phyloP scores from a whole-genome alignment of 495 filamentous ascomycete genomes.

The Astrothelium subdiscretum region DNA sequence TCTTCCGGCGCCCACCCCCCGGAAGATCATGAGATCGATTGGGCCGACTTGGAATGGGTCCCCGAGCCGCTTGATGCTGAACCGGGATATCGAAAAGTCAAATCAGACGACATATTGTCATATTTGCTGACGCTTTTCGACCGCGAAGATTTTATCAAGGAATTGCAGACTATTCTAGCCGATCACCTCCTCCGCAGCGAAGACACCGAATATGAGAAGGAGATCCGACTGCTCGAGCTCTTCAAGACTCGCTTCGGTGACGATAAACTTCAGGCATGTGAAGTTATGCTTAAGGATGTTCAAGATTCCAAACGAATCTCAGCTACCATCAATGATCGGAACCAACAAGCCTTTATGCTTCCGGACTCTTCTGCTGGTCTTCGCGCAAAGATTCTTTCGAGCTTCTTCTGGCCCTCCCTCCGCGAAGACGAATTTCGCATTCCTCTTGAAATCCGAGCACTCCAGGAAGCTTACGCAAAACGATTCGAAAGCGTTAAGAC shows the following conservation, averaged over 20 bases:
- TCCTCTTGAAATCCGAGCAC: constrained; percentile 47
- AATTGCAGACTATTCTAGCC: constrained; percentile 75
- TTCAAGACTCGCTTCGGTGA: constrained; percentile 86
- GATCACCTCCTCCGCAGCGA: constrained; percentile 61
- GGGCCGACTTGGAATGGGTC: constrained; percentile 81
- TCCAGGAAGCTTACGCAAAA: constrained; percentile 58
- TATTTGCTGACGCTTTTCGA: constrained; percentile 81
- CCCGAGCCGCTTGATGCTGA: constrained; percentile 89
- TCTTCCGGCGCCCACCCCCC: constrained; percentile 11
- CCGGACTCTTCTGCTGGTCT: not conserved
- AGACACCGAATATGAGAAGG: constrained; percentile 60
- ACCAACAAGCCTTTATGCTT: constrained; percentile 19
- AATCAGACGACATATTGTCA: constrained; percentile 81
- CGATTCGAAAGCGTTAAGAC: constrained; percentile 73
- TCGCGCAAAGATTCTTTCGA: constrained; percentile 66
- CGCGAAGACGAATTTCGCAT: constrained; percentile 65
- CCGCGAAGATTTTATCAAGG: constrained; percentile 83
- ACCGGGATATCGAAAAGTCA: constrained; percentile 80
- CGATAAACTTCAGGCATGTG: constrained; percentile 70
- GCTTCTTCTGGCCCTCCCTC: constrained; percentile 88
- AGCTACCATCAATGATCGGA: constrained; percentile 41
- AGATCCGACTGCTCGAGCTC: constrained; percentile 70
- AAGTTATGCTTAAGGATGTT: constrained; percentile 96
- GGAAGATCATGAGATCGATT: constrained; percentile 64
- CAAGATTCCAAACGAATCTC: constrained; percentile 70